Percentiles rank a stretch among this genome's conserved stretches.
These are phyloP conservation scores for Podila epicladia DNA, from an alignment of 192 early-diverging fungal genomes.

Conservation along the genomic window DNA sequence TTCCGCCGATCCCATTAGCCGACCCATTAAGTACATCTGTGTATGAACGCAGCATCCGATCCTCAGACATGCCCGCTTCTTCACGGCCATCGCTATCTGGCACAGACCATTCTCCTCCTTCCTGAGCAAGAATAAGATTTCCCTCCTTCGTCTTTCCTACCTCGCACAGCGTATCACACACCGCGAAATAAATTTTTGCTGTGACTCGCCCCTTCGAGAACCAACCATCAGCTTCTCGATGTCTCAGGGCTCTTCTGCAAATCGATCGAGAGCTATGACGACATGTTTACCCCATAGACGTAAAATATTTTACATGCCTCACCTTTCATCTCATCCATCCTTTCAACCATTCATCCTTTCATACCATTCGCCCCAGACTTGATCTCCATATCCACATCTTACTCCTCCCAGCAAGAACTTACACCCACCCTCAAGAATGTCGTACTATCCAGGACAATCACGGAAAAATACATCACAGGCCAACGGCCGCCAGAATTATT, in stretches of 20 bases:
- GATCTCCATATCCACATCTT: too few relatives aligned
- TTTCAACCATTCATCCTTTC: neutral
- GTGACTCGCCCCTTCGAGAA: too few relatives aligned
- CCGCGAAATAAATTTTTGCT: too few relatives aligned
- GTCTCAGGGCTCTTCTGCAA: too few relatives aligned
- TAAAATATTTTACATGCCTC: too few relatives aligned
- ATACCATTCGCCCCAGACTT: too few relatives aligned
- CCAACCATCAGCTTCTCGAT: too few relatives aligned
- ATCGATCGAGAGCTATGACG: too few relatives aligned
- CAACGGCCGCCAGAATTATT: conserved; percentile 26
- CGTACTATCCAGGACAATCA: neutral
- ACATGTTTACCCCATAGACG: too few relatives aligned
- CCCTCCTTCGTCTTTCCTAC: neutral
- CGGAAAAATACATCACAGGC: neutral
- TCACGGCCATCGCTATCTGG: too few relatives aligned
- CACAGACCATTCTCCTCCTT: conserved; percentile 2
- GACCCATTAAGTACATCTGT: neutral
- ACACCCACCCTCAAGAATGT: neutral
- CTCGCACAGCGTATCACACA: too few relatives aligned
- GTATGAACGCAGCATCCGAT: neutral
- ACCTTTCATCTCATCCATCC: neutral
- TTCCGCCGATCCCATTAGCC: neutral
- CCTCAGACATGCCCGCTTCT: neutral
- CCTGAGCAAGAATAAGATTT: neutral
- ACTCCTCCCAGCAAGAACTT: neutral